Percentiles rank a stretch among this genome's conserved stretches.
Evolutionary conservation across 2,329 filamentous ascomycete species (phyloP).

Genomic region (Dothistroma septosporum): DNA sequence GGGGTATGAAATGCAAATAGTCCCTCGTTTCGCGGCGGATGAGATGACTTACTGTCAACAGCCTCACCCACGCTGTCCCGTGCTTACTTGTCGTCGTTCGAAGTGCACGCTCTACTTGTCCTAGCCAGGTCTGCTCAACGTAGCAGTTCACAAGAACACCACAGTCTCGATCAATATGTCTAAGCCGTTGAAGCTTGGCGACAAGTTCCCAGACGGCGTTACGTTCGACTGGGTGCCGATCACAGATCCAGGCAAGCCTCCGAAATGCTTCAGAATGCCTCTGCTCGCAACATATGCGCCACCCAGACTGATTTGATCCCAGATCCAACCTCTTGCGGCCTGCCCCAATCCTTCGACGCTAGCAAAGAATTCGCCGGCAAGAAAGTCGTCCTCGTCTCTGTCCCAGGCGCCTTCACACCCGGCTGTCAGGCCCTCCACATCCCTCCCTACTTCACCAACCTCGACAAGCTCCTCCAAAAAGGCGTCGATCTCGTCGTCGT

Average conservation of each 20-base stretch:
- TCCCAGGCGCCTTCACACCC: slow-evolving; percentile 65
- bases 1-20: background rate
- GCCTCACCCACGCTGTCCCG: background rate
- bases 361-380: slow-evolving; percentile 69
- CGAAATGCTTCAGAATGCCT: background rate
- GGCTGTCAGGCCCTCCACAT: slow-evolving; percentile 79
- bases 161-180: background rate
- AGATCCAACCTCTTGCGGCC: slow-evolving; percentile 69
- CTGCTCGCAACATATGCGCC: background rate
- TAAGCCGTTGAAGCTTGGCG: slow-evolving; percentile 67
- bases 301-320: slow-evolving; percentile 42
- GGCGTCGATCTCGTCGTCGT: slow-evolving; percentile 78
- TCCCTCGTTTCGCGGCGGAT: background rate
- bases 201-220: slow-evolving; percentile 76
- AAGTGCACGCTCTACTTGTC: too few species aligned
- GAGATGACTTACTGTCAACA: background rate
- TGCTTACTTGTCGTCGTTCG: background rate
- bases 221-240: slow-evolving; percentile 55
- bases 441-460: slow-evolving; percentile 71
- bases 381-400: slow-evolving; percentile 66
- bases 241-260: slow-evolving; percentile 28
- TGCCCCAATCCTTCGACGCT: slow-evolving; percentile 73
- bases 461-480: slow-evolving; percentile 68
- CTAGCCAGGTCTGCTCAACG: too few species aligned
- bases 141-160: background rate